phyloP scores from a whole-genome alignment of 208 protist species.

The Entamoeba histolytica region DNA sequence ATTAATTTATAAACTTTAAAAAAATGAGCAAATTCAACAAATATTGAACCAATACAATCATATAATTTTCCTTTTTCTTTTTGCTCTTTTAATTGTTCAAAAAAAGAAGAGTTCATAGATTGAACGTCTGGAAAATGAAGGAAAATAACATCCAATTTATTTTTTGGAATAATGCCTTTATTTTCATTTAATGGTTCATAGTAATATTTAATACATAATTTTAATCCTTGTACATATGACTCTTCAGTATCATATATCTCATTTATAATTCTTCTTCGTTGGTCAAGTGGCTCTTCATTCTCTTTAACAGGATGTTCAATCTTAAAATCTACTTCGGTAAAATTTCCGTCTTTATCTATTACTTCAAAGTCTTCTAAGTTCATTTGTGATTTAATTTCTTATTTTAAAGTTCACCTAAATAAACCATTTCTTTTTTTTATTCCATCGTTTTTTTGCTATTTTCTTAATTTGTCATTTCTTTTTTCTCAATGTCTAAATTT shows the following conservation, averaged over 20 bases:
- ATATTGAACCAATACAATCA: neutral
- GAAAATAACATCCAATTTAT: neutral
- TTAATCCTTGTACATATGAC: neutral
- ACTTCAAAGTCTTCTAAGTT: neutral
- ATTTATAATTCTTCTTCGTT: neutral
- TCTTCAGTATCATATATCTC: neutral
- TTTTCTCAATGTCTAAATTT: too few relatives aligned
- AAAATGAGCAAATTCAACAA: neutral
- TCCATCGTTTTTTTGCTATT: too few relatives aligned
- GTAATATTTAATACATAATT: neutral
- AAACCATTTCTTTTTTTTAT: too few relatives aligned
- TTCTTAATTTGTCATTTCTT: too few relatives aligned
- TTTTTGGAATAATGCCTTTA: neutral
- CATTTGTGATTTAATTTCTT: neutral
- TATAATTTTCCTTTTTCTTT: neutral
- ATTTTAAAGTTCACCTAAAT: neutral
- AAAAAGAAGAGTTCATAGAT: neutral
- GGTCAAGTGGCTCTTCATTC: neutral
- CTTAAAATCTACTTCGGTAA: neutral
- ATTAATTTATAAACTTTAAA: neutral
- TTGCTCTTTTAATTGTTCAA: neutral
- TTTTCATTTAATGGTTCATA: neutral
- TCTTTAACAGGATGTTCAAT: neutral
- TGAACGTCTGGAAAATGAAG: neutral
- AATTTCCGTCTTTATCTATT: neutral